Base-by-base conservation (phyloP, 2,329 filamentous ascomycete genomes). In the Fusarium continuum region DNA sequence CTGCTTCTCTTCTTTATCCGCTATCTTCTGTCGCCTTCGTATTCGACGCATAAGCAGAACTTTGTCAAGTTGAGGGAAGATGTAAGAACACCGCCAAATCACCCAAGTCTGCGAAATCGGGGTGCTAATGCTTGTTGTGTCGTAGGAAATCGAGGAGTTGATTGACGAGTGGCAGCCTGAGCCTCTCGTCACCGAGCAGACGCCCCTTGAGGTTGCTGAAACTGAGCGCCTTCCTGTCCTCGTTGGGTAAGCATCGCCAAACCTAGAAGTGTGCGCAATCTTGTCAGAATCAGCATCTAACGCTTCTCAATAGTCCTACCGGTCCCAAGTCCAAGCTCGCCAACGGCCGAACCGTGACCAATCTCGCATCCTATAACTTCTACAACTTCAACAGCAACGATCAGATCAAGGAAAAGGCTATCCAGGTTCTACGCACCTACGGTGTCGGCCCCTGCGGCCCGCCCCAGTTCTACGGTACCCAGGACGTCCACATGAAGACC, bases 381-480 rank as follows among this genome's bases (percentile, higher is more conserved):
- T 98, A 96, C 83, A 98, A 99, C 80, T 93, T 99, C 77, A 92
- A 96, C 65, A 87, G 88, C 48, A 97, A 97, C 75, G 94, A 98
- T 61, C 86, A 89, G 29, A 88, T 99, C 71, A 97, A 96, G 73
- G 93, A 97, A 70, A 96, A 97, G 76, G 95, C 94, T 2, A 93
- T 99, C 62, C 90, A 94, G 76, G 96, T 93, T 1, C 85, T 99
- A 32, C 91, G 94, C 58, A 96, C 91, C 17, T 99, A 99, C 71
- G 95, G 95, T 53, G 96, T 99, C 34, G 96, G 95, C 8, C 94
- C 95, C 54, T 99, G 95, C 75, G 95, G 95, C 17, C 95, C 95
- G 16, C 95, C 95, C 6, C 93, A 96, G 65, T 99, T 99, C 80
- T 99, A 99, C 79, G 95, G 93, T 65, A 99, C 93, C 26, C 94